Evolutionary conservation across 768 basidiomycete genomes (phyloP).

Genomic region (Lactarius hatsudake): DNA sequence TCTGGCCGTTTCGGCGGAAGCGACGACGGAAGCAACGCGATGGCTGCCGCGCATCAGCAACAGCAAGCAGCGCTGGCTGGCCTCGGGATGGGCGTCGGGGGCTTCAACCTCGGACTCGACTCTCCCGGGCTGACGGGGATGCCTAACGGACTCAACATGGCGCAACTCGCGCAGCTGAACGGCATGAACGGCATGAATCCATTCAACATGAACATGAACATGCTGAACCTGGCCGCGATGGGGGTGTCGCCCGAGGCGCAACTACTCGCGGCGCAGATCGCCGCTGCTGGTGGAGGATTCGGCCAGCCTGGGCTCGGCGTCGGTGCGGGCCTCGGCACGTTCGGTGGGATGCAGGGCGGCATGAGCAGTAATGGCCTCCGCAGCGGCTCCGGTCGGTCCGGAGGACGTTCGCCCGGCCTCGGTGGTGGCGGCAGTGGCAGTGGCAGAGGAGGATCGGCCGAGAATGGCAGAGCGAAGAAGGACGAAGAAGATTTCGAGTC

Average conservation of each 20-base stretch:
- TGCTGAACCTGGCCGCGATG: slow-evolving; percentile 61
- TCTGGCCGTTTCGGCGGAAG: too few species aligned
- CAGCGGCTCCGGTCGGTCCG: too few species aligned
- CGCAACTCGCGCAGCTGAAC: background rate
- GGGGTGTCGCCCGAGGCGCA: slow-evolving; percentile 79
- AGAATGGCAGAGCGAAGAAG: slow-evolving; percentile 51
- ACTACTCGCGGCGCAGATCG: slow-evolving; percentile 43
- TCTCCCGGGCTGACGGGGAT: too few species aligned
- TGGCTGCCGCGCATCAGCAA: too few species aligned
- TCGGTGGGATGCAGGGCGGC: slow-evolving; percentile 49
- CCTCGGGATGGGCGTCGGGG: too few species aligned
- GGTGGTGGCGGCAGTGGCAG: slow-evolving; percentile 24
- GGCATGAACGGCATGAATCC: too few species aligned
- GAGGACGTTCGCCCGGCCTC: too few species aligned
- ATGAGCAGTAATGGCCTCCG: too few species aligned
- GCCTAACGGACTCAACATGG: background rate
- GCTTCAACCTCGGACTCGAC: too few species aligned
- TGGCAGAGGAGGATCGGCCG: background rate
- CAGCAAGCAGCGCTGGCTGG: too few species aligned
- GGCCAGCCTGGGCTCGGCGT: slow-evolving; percentile 44
- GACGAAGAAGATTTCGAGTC: slow-evolving; percentile 94
- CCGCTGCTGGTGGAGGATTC: slow-evolving; percentile 52
- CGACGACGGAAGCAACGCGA: too few species aligned
- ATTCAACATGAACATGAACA: slow-evolving; percentile 26
- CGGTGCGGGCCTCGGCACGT: slow-evolving; percentile 27